Evolutionary conservation across 2,329 filamentous ascomycete species (phyloP).

Genomic region (Calcarisporium arbuscula): DNA sequence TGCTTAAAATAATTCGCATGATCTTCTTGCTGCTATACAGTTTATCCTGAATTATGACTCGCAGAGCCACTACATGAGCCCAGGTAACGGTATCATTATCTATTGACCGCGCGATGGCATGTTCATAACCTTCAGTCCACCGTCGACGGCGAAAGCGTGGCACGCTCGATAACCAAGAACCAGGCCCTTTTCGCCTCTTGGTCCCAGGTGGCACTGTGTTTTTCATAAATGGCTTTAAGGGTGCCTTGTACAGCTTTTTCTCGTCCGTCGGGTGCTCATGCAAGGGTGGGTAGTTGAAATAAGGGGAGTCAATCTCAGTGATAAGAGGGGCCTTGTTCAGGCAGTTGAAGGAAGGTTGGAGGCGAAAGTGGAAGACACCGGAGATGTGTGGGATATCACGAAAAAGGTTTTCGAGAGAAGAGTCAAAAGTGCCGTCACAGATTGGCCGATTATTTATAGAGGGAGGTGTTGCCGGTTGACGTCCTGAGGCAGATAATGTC

Average conservation of each 20-base stretch:
- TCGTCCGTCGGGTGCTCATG: conserved; percentile 2
- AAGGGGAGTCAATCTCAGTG: not conserved
- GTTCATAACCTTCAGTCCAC: conserved; percentile 6
- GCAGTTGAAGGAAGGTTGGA: no score
- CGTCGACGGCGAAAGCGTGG: conserved; percentile 5
- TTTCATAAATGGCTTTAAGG: conserved; percentile 1
- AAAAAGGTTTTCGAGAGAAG: no score
- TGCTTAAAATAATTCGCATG: not conserved
- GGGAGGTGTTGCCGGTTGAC: no score
- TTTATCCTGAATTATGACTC: conserved; percentile 6
- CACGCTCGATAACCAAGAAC: conserved; percentile 6
- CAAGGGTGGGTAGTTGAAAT: not conserved
- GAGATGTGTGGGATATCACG: no score
- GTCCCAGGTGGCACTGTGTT: conserved; percentile 5
- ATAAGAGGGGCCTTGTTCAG: no score
- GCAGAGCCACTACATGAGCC: conserved; percentile 5
- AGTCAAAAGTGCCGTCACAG: no score
- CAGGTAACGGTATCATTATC: conserved; percentile 4
- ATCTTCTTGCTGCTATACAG: conserved; percentile 6
- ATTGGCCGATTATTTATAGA: no score
- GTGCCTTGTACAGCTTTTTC: conserved; percentile 2
- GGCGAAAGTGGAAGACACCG: no score
- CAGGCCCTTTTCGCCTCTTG: conserved; percentile 2
- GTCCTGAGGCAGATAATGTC: no score
- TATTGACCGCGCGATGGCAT: conserved; percentile 2